Evolutionary conservation across 1,284 basidiomycete genomes (phyloP).

Genomic region (Jaminaea rosea): DNA sequence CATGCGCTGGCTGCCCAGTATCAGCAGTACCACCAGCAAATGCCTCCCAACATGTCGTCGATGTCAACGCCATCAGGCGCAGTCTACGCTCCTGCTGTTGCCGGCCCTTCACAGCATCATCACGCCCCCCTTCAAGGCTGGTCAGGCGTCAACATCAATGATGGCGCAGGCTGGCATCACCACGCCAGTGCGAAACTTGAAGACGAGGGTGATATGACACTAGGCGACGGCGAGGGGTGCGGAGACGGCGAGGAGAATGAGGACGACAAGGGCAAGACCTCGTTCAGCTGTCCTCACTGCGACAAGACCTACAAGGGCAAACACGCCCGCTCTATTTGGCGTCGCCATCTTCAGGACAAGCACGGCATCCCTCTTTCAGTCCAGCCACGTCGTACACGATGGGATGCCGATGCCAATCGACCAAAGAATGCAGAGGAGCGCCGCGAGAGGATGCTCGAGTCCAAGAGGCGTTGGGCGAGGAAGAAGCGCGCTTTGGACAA

Average conservation of each 20-base stretch:
- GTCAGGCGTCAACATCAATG: too few species aligned
- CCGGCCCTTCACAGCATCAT: neutral
- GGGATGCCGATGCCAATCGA: constrained; percentile 53
- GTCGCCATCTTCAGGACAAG: constrained; percentile 55
- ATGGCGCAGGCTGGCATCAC: neutral
- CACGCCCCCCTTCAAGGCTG: too few species aligned
- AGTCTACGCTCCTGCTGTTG: neutral
- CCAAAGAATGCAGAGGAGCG: constrained; percentile 52
- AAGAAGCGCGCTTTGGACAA: constrained; percentile 49
- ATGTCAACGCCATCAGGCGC: neutral
- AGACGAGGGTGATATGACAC: neutral
- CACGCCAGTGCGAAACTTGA: neutral
- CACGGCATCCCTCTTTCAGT: constrained; percentile 52
- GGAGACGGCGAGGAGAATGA: neutral
- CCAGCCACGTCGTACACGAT: constrained; percentile 53
- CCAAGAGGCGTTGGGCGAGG: constrained; percentile 53
- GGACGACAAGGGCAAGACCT: neutral
- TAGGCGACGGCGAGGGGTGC: neutral
- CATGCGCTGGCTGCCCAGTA: neutral
- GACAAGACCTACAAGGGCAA: constrained; percentile 53
- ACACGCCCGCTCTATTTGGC: constrained; percentile 54
- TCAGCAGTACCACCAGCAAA: neutral
- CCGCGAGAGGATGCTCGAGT: constrained; percentile 51
- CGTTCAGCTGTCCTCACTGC: constrained; percentile 50
- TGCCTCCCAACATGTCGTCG: neutral